Base-by-base conservation (phyloP, 148 eudicot species). In the Pouteria glomerata region DNA sequence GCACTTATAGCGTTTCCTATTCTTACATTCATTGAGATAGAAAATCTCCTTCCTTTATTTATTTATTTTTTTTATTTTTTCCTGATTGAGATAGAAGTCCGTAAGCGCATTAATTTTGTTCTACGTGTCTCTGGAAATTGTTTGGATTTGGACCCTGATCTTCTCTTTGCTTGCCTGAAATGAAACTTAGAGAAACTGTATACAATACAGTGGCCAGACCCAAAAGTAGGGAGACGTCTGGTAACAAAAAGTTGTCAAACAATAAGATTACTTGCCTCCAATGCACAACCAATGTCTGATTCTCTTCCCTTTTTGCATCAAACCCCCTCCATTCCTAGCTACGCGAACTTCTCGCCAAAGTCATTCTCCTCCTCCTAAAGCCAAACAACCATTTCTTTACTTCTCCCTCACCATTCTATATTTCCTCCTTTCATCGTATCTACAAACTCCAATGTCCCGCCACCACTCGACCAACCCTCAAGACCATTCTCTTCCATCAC, bases 211-310 rank as follows among this genome's bases (percentile, higher is more conserved):
- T 50, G n/a, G n/a, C n/a, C 3, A 50, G 55, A 50, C 55, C 24
- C 23, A 18, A 50, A 50, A n/a, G n/a, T n/a, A n/a, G n/a, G 34
- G 68, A 27, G 14, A 26, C 2, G 39, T 27, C 10, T 26, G 14
- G 30, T 44, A 18, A 27, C 16, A 79, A 79, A 56, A 74, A 71
- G 29, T 51, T 48, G n/a, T n/a, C n/a, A n/a, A n/a, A n/a, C 75
- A 67, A 29, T 74, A 68, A 73, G 82, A 78, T 87, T 83, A 77
- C 92, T 92, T 92, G 92, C 95, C 86, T 84, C 83, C 73, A 2
- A 30, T 59, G 72, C 79, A 71, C 74, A 66, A 65, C 86, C 59
- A 76, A 64, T 70, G 53, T 70, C 58, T 75, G 88, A 92, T 92
- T 76, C 97, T 84, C 86, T 76, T 55, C 86, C 83, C 78, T 80